Conservation (phyloP, 768 basidiomycete genomes). For the Sporobolomyces phaffii region DNA sequence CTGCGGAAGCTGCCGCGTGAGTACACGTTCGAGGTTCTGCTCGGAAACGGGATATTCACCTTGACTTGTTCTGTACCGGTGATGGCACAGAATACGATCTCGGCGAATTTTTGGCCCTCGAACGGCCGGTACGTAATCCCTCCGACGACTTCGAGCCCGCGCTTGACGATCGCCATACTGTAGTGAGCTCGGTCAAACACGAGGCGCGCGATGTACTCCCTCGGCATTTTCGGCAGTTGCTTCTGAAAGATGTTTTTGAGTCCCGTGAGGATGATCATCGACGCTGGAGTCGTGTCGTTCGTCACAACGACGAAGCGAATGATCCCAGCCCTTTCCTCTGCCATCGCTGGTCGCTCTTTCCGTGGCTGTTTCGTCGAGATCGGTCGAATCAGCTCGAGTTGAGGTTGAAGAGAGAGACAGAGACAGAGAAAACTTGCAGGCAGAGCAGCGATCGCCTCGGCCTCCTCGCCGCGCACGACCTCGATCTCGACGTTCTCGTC, state of each 20-base stretch:
- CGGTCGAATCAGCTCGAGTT: neutral
- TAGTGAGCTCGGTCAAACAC: conserved; percentile 92
- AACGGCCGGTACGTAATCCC: conserved; percentile 97
- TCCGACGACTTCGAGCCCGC: conserved; percentile 90
- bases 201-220: conserved; percentile 93
- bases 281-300: conserved; percentile 68
- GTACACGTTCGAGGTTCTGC: no score
- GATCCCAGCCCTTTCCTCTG: conserved; percentile 73
- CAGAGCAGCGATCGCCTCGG: conserved; percentile 6
- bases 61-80: conserved; percentile 95
- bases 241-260: conserved; percentile 94
- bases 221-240: conserved; percentile 96
- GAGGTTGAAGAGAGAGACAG: neutral
- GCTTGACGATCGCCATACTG: conserved; percentile 86
- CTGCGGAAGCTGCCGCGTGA: no score
- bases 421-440: conserved; percentile 3
- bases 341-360: conserved; percentile 65
- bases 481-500: conserved; percentile 27
- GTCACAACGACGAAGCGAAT: conserved; percentile 78
- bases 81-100: conserved; percentile 98
- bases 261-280: conserved; percentile 81
- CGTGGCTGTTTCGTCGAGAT: conserved; percentile 9
- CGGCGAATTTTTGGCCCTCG: conserved; percentile 86
- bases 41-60: conserved; percentile 53
- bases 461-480: conserved; percentile 29